Evolutionary conservation across 2,329 filamentous ascomycete species (phyloP), one percentile per base, ranked within the genome.

Genomic region (Beauveria sp.): DNA sequence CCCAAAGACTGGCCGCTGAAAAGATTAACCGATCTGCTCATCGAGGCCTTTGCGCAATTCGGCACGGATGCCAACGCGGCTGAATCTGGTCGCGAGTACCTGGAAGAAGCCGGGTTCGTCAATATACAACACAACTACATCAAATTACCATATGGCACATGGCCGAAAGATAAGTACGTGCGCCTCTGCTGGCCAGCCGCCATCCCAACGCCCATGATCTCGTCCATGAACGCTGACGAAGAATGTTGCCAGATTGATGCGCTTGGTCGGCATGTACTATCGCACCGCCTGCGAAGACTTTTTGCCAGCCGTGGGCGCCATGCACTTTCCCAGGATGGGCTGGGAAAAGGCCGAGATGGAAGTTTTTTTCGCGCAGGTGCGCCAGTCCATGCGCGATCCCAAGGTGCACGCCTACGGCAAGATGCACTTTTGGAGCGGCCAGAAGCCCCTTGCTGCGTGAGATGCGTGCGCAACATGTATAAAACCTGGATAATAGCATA

Each of bases 81-180:
- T 5, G 69, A 72, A 0, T 74, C 72, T 43, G 75, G 74, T 0
- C 67, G 66, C 0, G 71, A 75, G 51, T 76, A 77, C 42, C 66
- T 74, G 4, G 63, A 66, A 7, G 69, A 70, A 18, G 73, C 75
- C 1, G 77, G 77, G 0, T 79, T 78, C 56, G 66, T 72, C 5
- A 73, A 79, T 24, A 71, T 79, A 1, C 66, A 68, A 4, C 72
- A 77, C 60, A 72, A 71, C 22, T 70, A 67, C 16, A 71, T 74
- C 61, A 77, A 79, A 65, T 67, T 81, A 1, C 79, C 80, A 0
- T 73, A 78, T 10, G 77, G 76, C 24, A 72, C 71, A 1, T 83
- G 80, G 80, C 75, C 80, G 0, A 76, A 73, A 22, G 76, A 82
- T 60, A 72, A 74, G 52, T 75, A 70, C 62, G 64, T 71, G 65